These are phyloP conservation scores for Candida gorgasii DNA, from an alignment of 805 yeast species.

Conservation along the genomic window DNA sequence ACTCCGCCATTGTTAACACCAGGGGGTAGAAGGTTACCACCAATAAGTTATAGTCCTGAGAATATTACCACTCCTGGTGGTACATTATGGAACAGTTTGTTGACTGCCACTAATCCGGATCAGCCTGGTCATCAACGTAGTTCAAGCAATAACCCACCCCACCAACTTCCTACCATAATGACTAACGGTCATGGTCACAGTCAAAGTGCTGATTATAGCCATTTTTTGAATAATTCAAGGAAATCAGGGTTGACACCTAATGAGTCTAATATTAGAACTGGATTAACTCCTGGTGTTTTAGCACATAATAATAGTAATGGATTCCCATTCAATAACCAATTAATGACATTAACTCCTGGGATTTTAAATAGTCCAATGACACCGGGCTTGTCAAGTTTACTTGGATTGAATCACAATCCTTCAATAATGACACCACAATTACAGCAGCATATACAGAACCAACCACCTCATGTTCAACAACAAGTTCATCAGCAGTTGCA, in stretches of 20 bases:
- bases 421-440: constrained; percentile 13
- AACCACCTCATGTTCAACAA: constrained; percentile 12
- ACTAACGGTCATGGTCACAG: constrained; percentile 9
- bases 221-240: constrained; percentile 32
- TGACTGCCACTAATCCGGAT: constrained; percentile 37
- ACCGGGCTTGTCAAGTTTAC: constrained; percentile 46
- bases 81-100: constrained; percentile 47
- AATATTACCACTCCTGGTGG: constrained; percentile 52
- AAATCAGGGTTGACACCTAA: constrained; percentile 73
- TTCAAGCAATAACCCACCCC: constrained; percentile 2
- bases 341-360: constrained; percentile 40
- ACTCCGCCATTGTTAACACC: constrained; percentile 59
- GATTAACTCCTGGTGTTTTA: constrained; percentile 60
- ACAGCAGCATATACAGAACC: constrained; percentile 10
- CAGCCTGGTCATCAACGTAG: constrained; percentile 2
- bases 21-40: constrained; percentile 60
- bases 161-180: constrained; percentile 4
- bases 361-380: constrained; percentile 47
- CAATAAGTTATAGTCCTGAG: constrained; percentile 50
- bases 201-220: constrained; percentile 20
- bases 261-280: constrained; percentile 70
- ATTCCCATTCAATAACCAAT: constrained; percentile 35
- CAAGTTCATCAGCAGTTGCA: constrained; percentile 11
- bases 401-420: constrained; percentile 27
- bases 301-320: constrained; percentile 23